Evolutionary conservation across 2,329 filamentous ascomycete genomes (phyloP).

Genomic region (Kalmusia sp.): DNA sequence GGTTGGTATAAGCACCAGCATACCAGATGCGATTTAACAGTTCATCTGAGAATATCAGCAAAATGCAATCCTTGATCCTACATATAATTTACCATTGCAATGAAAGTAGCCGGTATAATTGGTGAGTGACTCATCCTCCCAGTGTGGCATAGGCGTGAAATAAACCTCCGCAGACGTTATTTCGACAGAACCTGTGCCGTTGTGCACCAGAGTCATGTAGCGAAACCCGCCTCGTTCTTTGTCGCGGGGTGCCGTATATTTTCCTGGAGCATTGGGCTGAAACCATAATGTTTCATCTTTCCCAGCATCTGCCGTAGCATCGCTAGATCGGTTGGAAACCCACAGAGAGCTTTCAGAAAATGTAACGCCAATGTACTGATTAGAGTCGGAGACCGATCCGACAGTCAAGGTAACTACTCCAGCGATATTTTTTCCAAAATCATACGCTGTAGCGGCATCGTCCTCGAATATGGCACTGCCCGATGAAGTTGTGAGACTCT

Average conservation of each 20-base stretch:
- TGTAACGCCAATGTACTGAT: conserved; percentile 52
- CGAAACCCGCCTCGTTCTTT: conserved; percentile 55
- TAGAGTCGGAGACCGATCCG: conserved; percentile 36
- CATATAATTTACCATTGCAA: conserved; percentile 39
- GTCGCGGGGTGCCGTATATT: conserved; percentile 50
- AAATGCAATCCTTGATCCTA: background rate
- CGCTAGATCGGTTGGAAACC: conserved; percentile 55
- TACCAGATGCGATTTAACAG: conserved; percentile 55
- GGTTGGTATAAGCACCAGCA: conserved; percentile 50
- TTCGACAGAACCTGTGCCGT: conserved; percentile 50
- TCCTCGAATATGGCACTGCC: conserved; percentile 45
- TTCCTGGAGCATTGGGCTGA: conserved; percentile 45
- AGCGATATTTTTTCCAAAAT: conserved; percentile 53
- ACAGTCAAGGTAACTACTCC: conserved; percentile 49
- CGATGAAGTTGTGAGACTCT: conserved; percentile 34
- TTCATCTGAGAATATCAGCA: conserved; percentile 43
- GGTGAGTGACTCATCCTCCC: conserved; percentile 42
- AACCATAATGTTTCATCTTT: conserved; percentile 60
- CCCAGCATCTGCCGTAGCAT: conserved; percentile 55
- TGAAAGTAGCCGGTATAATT: conserved; percentile 54
- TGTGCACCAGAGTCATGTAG: conserved; percentile 55
- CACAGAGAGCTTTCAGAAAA: conserved; percentile 55
- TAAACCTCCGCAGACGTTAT: conserved; percentile 48
- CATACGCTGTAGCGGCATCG: conserved; percentile 49
- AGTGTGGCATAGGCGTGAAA: conserved; percentile 56